Evolutionary conservation across 331 rosid genomes (phyloP).

Genomic region (Arachis monticola): DNA sequence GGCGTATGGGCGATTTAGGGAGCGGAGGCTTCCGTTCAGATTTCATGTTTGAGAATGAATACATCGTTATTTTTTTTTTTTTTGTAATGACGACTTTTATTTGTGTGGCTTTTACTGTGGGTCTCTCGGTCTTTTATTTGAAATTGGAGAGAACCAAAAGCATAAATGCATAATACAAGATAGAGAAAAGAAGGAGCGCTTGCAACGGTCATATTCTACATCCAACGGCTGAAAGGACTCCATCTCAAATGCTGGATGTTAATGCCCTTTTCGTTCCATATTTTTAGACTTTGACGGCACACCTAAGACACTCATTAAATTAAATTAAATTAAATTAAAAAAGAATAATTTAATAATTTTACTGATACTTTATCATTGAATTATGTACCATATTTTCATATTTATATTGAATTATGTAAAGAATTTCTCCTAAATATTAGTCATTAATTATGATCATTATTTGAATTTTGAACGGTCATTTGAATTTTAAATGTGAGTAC

Average conservation of each 20-base stretch:
- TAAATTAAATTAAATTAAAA: background rate
- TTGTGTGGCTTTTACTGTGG: background rate
- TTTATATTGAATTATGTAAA: too few relatives aligned
- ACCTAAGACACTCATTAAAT: background rate
- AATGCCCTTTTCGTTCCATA: background rate
- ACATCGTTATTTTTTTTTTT: slow-evolving; percentile 38
- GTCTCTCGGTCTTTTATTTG: slow-evolving; percentile 26
- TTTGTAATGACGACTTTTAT: background rate
- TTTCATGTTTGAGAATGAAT: slow-evolving; percentile 50
- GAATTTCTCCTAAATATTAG: too few relatives aligned
- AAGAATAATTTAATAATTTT: too few relatives aligned
- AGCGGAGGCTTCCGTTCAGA: slow-evolving; percentile 73
- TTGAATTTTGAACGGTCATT: too few relatives aligned
- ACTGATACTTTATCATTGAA: too few relatives aligned
- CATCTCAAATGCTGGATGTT: slow-evolving; percentile 9
- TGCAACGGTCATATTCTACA: slow-evolving; percentile 66
- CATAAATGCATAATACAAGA: too few relatives aligned
- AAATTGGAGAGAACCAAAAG: slow-evolving; percentile 9
- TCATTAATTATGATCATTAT: too few relatives aligned
- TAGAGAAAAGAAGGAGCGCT: slow-evolving; percentile 37
- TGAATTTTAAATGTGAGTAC: too few relatives aligned
- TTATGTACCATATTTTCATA: too few relatives aligned
- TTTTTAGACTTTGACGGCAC: background rate
- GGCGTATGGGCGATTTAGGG: slow-evolving; percentile 65
- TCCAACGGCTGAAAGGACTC: slow-evolving; percentile 41